These are phyloP conservation scores for Citrus medica DNA, from an alignment of 345 rosid species.

Conservation along the genomic window DNA sequence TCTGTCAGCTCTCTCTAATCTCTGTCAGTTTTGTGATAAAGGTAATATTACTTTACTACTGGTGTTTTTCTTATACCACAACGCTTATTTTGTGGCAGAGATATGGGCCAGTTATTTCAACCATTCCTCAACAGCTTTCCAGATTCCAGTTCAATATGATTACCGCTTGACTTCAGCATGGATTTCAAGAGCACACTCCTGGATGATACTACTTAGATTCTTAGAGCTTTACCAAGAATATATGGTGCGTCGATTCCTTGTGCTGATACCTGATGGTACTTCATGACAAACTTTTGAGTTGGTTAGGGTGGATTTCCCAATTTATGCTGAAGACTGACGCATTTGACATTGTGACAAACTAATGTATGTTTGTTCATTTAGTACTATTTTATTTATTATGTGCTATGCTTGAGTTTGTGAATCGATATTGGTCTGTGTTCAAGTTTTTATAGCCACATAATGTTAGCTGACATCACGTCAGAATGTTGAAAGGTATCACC, in stretches of 20 bases:
- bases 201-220: neutral
- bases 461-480: neutral
- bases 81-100: constrained; percentile 48
- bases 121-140: constrained; percentile 97
- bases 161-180: constrained; percentile 39
- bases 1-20: neutral
- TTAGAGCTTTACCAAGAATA: neutral
- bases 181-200: constrained; percentile 6
- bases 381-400: neutral
- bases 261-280: constrained; percentile 2
- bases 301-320: constrained; percentile 3
- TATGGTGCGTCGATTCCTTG: neutral
- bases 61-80: neutral
- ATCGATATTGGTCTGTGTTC: neutral
- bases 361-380: neutral
- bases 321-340: constrained; percentile 9
- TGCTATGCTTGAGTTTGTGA: constrained; percentile 4
- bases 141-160: constrained; percentile 97
- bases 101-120: constrained; percentile 92
- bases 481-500: no score
- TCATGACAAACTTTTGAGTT: constrained; percentile 2
- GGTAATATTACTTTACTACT: neutral
- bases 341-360: neutral
- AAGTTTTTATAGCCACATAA: neutral
- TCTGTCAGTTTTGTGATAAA: neutral